Percentiles rank a stretch among this genome's conserved stretches.
phyloP scores from a whole-genome alignment of 2,329 filamentous ascomycete genomes.

The Corinectria fuckeliana region DNA sequence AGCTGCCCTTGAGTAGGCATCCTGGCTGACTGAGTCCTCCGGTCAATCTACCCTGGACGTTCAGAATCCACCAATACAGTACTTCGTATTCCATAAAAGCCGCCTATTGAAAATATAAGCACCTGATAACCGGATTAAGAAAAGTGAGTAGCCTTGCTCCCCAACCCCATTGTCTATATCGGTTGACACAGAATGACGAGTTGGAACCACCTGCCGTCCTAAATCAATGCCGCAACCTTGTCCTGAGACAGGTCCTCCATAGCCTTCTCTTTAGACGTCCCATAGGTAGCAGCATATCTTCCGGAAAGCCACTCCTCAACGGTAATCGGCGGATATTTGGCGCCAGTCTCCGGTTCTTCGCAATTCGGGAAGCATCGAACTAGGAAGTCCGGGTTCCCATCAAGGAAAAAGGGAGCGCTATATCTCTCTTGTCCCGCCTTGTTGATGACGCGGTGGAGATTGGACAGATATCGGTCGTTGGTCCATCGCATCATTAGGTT shows the following conservation, averaged over 20 bases:
- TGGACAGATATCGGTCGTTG: conserved; percentile 58
- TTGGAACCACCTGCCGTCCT: too few species aligned
- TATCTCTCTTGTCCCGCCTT: conserved; percentile 56
- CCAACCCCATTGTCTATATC: too few species aligned
- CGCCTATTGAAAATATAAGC: too few species aligned
- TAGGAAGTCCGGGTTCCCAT: conserved; percentile 56
- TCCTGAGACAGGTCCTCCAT: neutral
- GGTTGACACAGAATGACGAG: too few species aligned
- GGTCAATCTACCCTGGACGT: too few species aligned
- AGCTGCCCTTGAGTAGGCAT: too few species aligned
- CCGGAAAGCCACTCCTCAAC: conserved; percentile 42
- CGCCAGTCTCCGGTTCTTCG: conserved; percentile 22
- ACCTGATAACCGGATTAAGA: too few species aligned
- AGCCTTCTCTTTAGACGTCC: neutral
- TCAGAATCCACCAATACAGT: too few species aligned
- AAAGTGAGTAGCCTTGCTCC: too few species aligned
- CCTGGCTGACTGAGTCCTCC: too few species aligned
- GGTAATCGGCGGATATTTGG: conserved; percentile 42
- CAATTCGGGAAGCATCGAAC: conserved; percentile 42
- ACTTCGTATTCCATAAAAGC: too few species aligned
- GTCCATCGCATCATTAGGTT: conserved; percentile 60
- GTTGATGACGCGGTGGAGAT: conserved; percentile 63
- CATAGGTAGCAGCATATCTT: conserved; percentile 44
- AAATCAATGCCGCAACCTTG: neutral
- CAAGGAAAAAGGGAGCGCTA: conserved; percentile 62